Conservation (phyloP, 768 basidiomycete species). For the Asterophora parasitica region DNA sequence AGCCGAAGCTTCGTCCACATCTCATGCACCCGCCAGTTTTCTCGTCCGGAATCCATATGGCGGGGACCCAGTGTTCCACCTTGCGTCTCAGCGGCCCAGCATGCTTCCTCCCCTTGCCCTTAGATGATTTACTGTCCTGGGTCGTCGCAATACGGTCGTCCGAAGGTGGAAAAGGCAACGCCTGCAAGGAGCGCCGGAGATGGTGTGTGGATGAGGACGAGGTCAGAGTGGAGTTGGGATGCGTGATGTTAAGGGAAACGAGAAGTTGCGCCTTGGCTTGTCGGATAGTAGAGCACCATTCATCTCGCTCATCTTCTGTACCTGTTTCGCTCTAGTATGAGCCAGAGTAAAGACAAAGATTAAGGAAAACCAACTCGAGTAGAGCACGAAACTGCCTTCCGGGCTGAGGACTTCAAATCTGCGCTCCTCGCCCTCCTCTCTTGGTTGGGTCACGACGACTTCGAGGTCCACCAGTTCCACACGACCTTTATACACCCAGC, state of each 20-base stretch:
- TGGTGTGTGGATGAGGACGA: slow-evolving; percentile 74
- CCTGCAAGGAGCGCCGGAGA: slow-evolving; percentile 67
- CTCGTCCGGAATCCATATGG: slow-evolving; percentile 89
- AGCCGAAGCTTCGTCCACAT: slow-evolving; percentile 72
- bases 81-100: slow-evolving; percentile 36
- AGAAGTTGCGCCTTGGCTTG: slow-evolving; percentile 68
- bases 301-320: slow-evolving; percentile 51
- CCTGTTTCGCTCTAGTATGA: slow-evolving; percentile 29
- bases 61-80: slow-evolving; percentile 83
- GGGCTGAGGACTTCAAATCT: slow-evolving; percentile 75
- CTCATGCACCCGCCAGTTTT: slow-evolving; percentile 84
- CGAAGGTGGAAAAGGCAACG: slow-evolving; percentile 61
- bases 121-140: slow-evolving; percentile 17
- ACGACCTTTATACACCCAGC: slow-evolving; percentile 70
- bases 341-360: neutral
- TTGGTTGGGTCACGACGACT: slow-evolving; percentile 51
- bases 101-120: slow-evolving; percentile 16
- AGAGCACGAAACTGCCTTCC: slow-evolving; percentile 69
- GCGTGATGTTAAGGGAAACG: slow-evolving; percentile 61
- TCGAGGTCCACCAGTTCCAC: slow-evolving; percentile 71
- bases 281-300: slow-evolving; percentile 66
- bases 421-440: slow-evolving; percentile 47
- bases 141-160: slow-evolving; percentile 39
- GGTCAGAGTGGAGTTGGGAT: slow-evolving; percentile 78
- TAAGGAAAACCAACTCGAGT: slow-evolving; percentile 46